phyloP scores from a whole-genome alignment of 2,329 filamentous ascomycete genomes.

The Pseudocercospora macadamiae region DNA sequence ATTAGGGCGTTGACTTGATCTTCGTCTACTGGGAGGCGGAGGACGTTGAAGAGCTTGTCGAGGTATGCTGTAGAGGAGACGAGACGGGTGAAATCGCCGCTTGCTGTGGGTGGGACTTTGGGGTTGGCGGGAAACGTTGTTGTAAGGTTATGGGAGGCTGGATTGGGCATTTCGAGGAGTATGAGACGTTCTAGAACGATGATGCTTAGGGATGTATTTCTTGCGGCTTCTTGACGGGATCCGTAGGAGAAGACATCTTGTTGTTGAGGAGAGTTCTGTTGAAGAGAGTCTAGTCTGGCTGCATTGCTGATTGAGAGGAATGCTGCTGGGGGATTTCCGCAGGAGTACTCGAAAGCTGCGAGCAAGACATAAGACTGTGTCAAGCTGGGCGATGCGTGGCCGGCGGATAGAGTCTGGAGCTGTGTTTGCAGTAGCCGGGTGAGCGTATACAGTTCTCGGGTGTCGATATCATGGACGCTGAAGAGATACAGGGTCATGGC shows the following conservation, averaged over 20 bases:
- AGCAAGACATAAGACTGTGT: not conserved
- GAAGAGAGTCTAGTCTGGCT: not conserved
- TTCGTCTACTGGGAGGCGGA: not conserved
- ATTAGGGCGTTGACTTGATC: not conserved
- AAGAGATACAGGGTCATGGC: not conserved
- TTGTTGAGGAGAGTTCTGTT: not conserved
- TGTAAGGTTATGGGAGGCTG: not conserved
- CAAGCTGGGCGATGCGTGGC: not conserved
- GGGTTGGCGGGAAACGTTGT: not conserved
- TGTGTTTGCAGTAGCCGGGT: not conserved
- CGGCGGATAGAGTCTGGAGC: not conserved
- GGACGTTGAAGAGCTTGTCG: not conserved
- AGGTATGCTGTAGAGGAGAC: not conserved
- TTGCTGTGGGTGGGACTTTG: not conserved
- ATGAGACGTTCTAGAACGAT: not conserved
- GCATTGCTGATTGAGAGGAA: not conserved
- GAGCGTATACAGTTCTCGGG: not conserved
- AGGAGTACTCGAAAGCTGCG: not conserved
- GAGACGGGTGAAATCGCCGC: not conserved
- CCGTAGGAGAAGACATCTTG: not conserved
- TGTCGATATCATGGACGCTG: not conserved
- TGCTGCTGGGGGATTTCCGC: not conserved
- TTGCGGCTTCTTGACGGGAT: not conserved
- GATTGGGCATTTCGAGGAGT: not conserved
- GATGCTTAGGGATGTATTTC: not conserved